A percentile compares a stretch with the other conserved stretches of the same genome.
These are phyloP conservation scores for Glomus cerebriforme DNA, from an alignment of 192 early-diverging fungal genomes.

Conservation along the genomic window DNA sequence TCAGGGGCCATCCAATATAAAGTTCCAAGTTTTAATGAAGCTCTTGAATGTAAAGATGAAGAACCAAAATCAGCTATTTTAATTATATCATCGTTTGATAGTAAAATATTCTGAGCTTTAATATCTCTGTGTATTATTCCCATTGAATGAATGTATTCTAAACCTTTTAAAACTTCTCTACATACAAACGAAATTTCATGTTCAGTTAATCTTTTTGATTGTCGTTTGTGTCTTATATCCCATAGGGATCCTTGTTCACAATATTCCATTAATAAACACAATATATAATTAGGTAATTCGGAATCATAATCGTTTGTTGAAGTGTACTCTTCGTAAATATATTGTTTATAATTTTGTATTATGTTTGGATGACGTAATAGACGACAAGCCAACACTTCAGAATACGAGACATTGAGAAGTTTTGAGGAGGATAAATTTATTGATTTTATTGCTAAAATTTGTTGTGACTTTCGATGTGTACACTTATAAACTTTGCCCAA, in stretches of 20 bases:
- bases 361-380: constrained; percentile 26
- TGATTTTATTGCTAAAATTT: constrained; percentile 22
- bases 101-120: constrained; percentile 50
- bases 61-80: constrained; percentile 42
- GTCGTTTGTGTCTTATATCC: constrained; percentile 12
- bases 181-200: constrained; percentile 42
- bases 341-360: constrained; percentile 11
- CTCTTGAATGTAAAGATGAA: constrained; percentile 12
- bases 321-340: background rate
- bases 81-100: constrained; percentile 45
- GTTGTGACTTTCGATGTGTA: constrained; percentile 1
- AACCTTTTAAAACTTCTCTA: constrained; percentile 42
- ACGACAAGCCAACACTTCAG: constrained; percentile 19
- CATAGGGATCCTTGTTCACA: constrained; percentile 17
- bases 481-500: background rate
- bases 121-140: constrained; percentile 52
- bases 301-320: background rate
- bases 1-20: constrained; percentile 53
- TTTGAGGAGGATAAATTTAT: background rate
- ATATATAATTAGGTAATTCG: background rate
- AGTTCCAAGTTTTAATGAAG: constrained; percentile 26
- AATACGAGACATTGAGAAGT: constrained; percentile 19
- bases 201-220: constrained; percentile 36
- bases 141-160: constrained; percentile 43
- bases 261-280: constrained; percentile 31